Conservation (phyloP, 805 yeast genomes). For the Metschnikowia lunata region DNA sequence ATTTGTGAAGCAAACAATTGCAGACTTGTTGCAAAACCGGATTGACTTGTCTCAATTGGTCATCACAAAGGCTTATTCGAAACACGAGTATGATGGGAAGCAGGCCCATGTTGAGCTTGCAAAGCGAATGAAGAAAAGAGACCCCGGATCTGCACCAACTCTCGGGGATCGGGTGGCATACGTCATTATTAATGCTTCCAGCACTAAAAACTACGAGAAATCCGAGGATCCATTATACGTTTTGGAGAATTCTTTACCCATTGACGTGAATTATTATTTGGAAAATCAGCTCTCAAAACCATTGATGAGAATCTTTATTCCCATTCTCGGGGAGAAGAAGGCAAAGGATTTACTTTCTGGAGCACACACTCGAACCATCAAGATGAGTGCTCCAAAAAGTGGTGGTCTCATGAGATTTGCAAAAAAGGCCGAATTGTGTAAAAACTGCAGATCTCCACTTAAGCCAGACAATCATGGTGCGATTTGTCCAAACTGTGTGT, state of each 20-base stretch:
- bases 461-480: slow-evolving; percentile 59
- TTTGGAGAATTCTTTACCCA: slow-evolving; percentile 84
- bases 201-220: slow-evolving; percentile 87
- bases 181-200: slow-evolving; percentile 76
- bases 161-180: slow-evolving; percentile 98
- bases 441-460: slow-evolving; percentile 81
- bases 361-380: slow-evolving; percentile 75
- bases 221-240: slow-evolving; percentile 96
- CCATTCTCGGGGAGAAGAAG: slow-evolving; percentile 81
- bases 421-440: slow-evolving; percentile 82
- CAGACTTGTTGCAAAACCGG: slow-evolving; percentile 84
- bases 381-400: slow-evolving; percentile 66
- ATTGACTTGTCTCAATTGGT: slow-evolving; percentile 91
- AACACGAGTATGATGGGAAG: slow-evolving; percentile 88
- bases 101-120: slow-evolving; percentile 98
- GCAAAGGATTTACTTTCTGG: slow-evolving; percentile 81
- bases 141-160: slow-evolving; percentile 94
- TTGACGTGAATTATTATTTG: slow-evolving; percentile 89
- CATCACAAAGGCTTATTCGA: slow-evolving; percentile 85
- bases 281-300: slow-evolving; percentile 94
- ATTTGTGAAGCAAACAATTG: slow-evolving; percentile 82
- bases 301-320: slow-evolving; percentile 87
- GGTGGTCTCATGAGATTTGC: slow-evolving; percentile 93
- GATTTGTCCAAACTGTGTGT: slow-evolving; percentile 76
- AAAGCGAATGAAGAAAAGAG: slow-evolving; percentile 93